phyloP scores from a whole-genome alignment of 495 filamentous ascomycete genomes.

The Aspergillus panamensis region DNA sequence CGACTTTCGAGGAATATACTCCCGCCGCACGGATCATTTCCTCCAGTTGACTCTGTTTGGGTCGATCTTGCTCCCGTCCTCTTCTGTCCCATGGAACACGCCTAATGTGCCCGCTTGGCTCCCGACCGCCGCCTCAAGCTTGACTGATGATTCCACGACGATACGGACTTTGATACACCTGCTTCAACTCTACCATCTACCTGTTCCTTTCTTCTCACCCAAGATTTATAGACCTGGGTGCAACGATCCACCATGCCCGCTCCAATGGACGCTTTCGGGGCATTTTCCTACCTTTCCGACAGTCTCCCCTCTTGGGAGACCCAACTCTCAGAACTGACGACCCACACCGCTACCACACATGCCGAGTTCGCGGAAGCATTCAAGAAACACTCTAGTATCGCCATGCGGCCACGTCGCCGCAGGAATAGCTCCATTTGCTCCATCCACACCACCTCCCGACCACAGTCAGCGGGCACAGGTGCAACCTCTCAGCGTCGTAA shows the following conservation, averaged over 20 bases:
- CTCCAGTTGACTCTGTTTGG: neutral
- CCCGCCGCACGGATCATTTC: too few relatives aligned
- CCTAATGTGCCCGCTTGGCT: slow-evolving; percentile 7
- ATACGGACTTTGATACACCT: slow-evolving; percentile 19
- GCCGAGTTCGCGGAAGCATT: slow-evolving; percentile 55
- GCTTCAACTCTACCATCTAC: neutral
- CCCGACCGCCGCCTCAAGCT: neutral
- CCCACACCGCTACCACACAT: slow-evolving; percentile 66
- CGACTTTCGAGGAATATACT: too few relatives aligned
- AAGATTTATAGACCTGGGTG: neutral
- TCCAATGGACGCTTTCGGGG: slow-evolving; percentile 60
- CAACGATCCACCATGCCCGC: slow-evolving; percentile 15
- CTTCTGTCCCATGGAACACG: slow-evolving; percentile 20
- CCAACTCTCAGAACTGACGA: slow-evolving; percentile 64
- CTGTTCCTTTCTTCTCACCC: neutral
- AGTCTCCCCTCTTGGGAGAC: slow-evolving; percentile 66
- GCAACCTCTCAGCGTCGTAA: slow-evolving; percentile 24
- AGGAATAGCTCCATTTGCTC: slow-evolving; percentile 49
- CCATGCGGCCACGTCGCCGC: slow-evolving; percentile 29
- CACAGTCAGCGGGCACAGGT: slow-evolving; percentile 21
- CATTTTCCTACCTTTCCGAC: slow-evolving; percentile 53
- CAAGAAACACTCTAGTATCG: slow-evolving; percentile 26
- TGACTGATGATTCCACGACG: slow-evolving; percentile 32
- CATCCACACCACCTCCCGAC: slow-evolving; percentile 28
- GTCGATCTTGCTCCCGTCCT: slow-evolving; percentile 3